phyloP scores from a whole-genome alignment of 2,329 filamentous ascomycete species.

The Bipolaris oryzae region DNA sequence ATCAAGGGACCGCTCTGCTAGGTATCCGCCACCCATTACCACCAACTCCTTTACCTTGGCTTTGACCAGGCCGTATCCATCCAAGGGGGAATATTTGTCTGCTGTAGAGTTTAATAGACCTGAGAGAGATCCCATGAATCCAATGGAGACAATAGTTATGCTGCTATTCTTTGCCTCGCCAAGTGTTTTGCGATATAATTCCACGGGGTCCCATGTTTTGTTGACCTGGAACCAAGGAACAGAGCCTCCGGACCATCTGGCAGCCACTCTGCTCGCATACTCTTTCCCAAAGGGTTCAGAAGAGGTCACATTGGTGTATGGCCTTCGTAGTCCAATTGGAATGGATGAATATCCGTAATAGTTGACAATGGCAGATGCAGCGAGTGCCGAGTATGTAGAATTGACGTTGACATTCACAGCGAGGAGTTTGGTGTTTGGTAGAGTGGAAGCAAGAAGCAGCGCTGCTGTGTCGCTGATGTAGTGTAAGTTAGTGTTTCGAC shows the following conservation, averaged over 20 bases:
- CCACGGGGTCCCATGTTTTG: constrained; percentile 47
- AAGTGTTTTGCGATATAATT: constrained; percentile 55
- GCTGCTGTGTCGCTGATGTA: constrained; percentile 6
- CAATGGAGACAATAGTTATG: constrained; percentile 55
- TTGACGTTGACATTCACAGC: constrained; percentile 9
- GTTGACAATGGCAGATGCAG: constrained; percentile 46
- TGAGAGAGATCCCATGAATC: constrained; percentile 57
- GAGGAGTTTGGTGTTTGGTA: constrained; percentile 13
- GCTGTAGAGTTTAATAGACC: constrained; percentile 54
- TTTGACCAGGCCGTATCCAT: constrained; percentile 51
- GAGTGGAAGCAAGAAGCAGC: constrained; percentile 8
- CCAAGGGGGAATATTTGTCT: constrained; percentile 50
- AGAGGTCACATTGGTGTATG: constrained; percentile 53
- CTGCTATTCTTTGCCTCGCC: constrained; percentile 49
- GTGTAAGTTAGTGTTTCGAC: neutral
- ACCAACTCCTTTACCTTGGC: constrained; percentile 58
- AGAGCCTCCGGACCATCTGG: constrained; percentile 48
- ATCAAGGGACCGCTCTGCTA: constrained; percentile 42
- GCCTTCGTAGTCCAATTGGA: constrained; percentile 51
- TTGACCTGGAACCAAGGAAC: constrained; percentile 46
- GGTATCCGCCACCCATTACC: constrained; percentile 60
- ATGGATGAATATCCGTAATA: constrained; percentile 49
- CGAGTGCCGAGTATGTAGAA: constrained; percentile 50
- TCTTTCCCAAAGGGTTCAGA: constrained; percentile 53
- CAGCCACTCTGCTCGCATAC: constrained; percentile 56